These are phyloP conservation scores for Zymoseptoria passerinii DNA, from an alignment of 2,329 filamentous ascomycete genomes.

Conservation along the genomic window DNA sequence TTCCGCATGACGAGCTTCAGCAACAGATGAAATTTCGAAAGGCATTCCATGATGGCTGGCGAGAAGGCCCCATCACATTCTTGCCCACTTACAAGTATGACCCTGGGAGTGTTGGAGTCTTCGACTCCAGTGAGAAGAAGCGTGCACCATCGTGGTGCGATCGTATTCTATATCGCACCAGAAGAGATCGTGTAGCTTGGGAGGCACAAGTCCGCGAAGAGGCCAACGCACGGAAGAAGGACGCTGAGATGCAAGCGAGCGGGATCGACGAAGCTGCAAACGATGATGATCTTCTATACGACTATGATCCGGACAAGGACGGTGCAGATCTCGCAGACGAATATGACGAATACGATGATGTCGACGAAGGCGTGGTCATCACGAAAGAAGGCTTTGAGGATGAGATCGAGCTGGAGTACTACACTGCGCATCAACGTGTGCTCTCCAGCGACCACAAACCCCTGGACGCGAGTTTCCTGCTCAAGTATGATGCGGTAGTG, in stretches of 20 bases:
- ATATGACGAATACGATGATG: constrained; percentile 51
- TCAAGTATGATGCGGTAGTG: constrained; percentile 80
- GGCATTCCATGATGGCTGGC: constrained; percentile 85
- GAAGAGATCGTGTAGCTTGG: constrained; percentile 58
- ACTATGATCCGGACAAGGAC: constrained; percentile 80
- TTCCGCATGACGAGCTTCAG: constrained; percentile 82
- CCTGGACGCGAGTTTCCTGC: constrained; percentile 68
- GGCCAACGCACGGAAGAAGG: constrained; percentile 58
- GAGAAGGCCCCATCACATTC: constrained; percentile 79
- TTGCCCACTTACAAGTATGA: constrained; percentile 97
- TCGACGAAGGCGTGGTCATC: constrained; percentile 41
- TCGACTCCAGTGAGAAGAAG: constrained; percentile 92
- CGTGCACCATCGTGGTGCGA: constrained; percentile 95
- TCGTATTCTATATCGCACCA: constrained; percentile 77
- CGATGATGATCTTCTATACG: constrained; percentile 82
- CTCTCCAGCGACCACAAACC: constrained; percentile 95
- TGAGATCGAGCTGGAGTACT: constrained; percentile 53
- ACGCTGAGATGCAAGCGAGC: constrained; percentile 76
- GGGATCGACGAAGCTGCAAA: constrained; percentile 66
- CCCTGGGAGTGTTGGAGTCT: constrained; percentile 80
- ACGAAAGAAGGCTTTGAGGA: constrained; percentile 54
- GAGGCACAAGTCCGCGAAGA: constrained; percentile 57
- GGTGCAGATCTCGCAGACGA: constrained; percentile 45
- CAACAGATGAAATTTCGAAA: constrained; percentile 66
- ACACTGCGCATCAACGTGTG: constrained; percentile 81